Evolutionary conservation across 768 basidiomycete species (phyloP), one percentile per base, ranked within the genome.

Genomic region (Russula griseocarnosa): DNA sequence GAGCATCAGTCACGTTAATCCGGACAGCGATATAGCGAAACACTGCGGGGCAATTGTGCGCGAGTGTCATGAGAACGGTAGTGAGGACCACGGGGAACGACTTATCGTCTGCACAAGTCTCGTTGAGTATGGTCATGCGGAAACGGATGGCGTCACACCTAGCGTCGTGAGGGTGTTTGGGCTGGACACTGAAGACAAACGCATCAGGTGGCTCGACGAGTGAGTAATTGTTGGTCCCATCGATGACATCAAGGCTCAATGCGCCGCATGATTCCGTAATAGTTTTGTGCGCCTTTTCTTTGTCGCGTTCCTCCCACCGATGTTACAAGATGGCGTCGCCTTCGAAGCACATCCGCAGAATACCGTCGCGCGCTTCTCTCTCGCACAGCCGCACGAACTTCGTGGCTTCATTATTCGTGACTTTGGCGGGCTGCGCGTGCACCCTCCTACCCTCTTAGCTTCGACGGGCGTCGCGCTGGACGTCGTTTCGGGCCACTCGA

Each of bases 311-410:
- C 73, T 85, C 22, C 83, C 84, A 3, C 74, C 82, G 0, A 76
- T 83, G 63, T 71, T 85, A 4, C 68, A 78, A 58, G 82, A 85
- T 62, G 82, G 83, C 8, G 82, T 85, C 5, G 82, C 80, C 1
- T 84, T 85, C 67, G 83, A 85, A 70, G 81, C 79, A 55, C 84
- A 85, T 68, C 82, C 82, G 1, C 84, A 85, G 71, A 84, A 85
- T 65, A 83, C 82, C 63, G 73, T 85, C 9, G 82, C 82, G 7
- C 78, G 82, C 1, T 84, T 83, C 65, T 78, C 81, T 62, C 66
- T 80, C 5, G 63, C 74, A 28, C 79, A 55, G 14, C 66, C 82
- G 5, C 80, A 81, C 58, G 78, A 80, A 56, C 69, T 84, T 3
- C 78, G 76, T 40, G 83, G 82, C 0, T 84, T 85, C 71, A 76